Conservation (phyloP, 495 filamentous ascomycete species). For the Rhypophila decipiens region DNA sequence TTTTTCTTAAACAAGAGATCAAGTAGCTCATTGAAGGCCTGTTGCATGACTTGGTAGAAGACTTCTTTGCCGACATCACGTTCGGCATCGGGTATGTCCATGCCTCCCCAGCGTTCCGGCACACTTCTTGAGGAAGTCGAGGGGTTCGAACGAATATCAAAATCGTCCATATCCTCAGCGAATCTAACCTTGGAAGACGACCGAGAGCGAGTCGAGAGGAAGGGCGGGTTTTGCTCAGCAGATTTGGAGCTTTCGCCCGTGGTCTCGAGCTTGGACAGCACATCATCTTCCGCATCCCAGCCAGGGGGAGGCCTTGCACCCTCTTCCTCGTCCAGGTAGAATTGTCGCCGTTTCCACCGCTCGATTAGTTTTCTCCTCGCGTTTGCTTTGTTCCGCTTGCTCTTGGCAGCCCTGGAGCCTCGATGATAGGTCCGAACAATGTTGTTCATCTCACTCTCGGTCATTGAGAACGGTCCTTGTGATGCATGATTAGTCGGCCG, state of each 20-base stretch:
- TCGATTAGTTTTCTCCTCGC: slow-evolving; percentile 55
- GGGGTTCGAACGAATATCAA: slow-evolving; percentile 67
- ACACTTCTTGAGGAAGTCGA: slow-evolving; percentile 75
- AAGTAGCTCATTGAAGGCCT: slow-evolving; percentile 87
- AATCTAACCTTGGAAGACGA: slow-evolving; percentile 84
- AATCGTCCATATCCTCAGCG: slow-evolving; percentile 66
- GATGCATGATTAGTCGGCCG: neutral
- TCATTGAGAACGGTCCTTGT: neutral
- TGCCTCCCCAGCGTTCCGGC: slow-evolving; percentile 78
- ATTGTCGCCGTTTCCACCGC: slow-evolving; percentile 65
- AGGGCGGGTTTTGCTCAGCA: slow-evolving; percentile 31
- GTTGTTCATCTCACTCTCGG: neutral
- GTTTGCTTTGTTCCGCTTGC: slow-evolving; percentile 2
- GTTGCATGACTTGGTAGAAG: slow-evolving; percentile 81
- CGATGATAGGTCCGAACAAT: neutral
- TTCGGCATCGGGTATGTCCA: slow-evolving; percentile 75
- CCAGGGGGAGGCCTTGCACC: slow-evolving; percentile 57
- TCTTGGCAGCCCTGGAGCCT: neutral
- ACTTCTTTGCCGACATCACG: slow-evolving; percentile 80
- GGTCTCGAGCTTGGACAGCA: slow-evolving; percentile 36
- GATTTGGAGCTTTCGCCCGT: slow-evolving; percentile 35
- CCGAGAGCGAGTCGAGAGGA: slow-evolving; percentile 60
- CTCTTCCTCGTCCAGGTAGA: slow-evolving; percentile 79
- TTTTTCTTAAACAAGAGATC: slow-evolving; percentile 74
- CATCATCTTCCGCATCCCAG: slow-evolving; percentile 46